These are phyloP conservation scores for Gautieria morchelliformis DNA, from an alignment of 768 basidiomycete genomes.

Conservation along the genomic window DNA sequence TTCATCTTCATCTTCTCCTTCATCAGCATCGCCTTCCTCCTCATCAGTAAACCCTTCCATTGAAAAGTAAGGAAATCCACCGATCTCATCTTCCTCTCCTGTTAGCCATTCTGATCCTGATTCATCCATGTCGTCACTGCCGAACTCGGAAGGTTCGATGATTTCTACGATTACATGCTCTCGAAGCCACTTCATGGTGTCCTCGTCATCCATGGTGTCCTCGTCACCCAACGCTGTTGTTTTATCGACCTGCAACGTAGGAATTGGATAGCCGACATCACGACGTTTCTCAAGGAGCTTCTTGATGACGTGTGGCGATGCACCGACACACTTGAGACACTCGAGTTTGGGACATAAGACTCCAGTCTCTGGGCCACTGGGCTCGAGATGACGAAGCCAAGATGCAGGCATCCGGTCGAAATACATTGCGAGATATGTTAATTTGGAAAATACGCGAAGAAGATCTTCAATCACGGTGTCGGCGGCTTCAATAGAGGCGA, in stretches of 20 bases:
- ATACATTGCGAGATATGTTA: slow-evolving; percentile 18
- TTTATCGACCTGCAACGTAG: background rate
- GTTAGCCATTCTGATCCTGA: slow-evolving; percentile 3
- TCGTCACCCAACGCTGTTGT: background rate
- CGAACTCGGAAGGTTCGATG: slow-evolving; percentile 8
- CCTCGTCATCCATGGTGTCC: too few relatives aligned
- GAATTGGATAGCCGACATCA: background rate
- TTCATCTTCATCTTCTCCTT: slow-evolving; percentile 18
- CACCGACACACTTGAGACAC: background rate
- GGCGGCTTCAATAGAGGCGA: slow-evolving; percentile 5
- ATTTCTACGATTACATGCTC: background rate
- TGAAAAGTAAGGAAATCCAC: background rate
- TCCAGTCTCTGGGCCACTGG: background rate
- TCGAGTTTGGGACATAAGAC: slow-evolving; percentile 8
- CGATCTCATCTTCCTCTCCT: background rate
- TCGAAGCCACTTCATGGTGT: background rate
- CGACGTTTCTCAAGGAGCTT: background rate
- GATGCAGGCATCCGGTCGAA: slow-evolving; percentile 15
- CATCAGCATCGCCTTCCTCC: slow-evolving; percentile 13
- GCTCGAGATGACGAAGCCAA: slow-evolving; percentile 17
- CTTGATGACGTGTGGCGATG: background rate
- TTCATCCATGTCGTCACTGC: background rate
- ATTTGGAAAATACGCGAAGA: slow-evolving; percentile 15
- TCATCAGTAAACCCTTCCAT: slow-evolving; percentile 2
- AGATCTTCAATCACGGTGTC: slow-evolving; percentile 3